A percentile compares a stretch with the other conserved stretches of the same genome.
Evolutionary conservation across 1,284 basidiomycete genomes (phyloP).

Genomic region (Ceratobasidium sp.): DNA sequence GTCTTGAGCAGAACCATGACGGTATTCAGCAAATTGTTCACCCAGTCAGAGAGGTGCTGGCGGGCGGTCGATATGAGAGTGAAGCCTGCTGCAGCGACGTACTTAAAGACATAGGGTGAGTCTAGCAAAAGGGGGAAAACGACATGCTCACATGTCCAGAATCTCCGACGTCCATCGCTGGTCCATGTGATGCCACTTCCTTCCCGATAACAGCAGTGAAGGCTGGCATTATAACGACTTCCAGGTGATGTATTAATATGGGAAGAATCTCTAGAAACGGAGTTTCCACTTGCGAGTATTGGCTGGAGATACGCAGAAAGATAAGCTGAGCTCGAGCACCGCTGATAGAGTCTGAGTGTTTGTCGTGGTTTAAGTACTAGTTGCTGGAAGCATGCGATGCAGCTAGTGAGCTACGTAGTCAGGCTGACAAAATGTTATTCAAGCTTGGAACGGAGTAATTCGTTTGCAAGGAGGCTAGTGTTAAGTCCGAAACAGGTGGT

Average conservation of each 20-base stretch:
- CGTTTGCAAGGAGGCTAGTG: too few relatives aligned
- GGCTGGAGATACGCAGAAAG: too few relatives aligned
- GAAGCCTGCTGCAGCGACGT: constrained; percentile 9
- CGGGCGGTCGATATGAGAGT: constrained; percentile 14
- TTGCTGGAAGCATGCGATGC: too few relatives aligned
- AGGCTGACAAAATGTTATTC: too few relatives aligned
- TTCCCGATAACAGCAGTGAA: constrained; percentile 13
- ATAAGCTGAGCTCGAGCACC: too few relatives aligned
- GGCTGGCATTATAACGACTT: neutral
- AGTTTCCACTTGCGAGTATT: too few relatives aligned
- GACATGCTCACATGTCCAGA: constrained; percentile 36
- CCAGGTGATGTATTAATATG: neutral
- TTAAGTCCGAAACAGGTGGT: too few relatives aligned
- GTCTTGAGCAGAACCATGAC: constrained; percentile 1
- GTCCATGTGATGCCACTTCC: constrained; percentile 25
- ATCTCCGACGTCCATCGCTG: neutral
- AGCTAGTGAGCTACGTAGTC: too few relatives aligned
- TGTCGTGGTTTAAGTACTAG: too few relatives aligned
- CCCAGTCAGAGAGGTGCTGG: constrained; percentile 31
- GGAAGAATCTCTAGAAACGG: neutral
- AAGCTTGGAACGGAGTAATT: too few relatives aligned
- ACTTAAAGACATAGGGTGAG: constrained; percentile 17
- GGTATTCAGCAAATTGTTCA: neutral
- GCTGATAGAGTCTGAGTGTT: too few relatives aligned
- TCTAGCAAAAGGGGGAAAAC: constrained; percentile 3